Percentiles rank a stretch among this genome's conserved stretches.
These are phyloP conservation scores for Juncus effusus DNA, from an alignment of 176 grass and related monocot species.

Conservation along the genomic window DNA sequence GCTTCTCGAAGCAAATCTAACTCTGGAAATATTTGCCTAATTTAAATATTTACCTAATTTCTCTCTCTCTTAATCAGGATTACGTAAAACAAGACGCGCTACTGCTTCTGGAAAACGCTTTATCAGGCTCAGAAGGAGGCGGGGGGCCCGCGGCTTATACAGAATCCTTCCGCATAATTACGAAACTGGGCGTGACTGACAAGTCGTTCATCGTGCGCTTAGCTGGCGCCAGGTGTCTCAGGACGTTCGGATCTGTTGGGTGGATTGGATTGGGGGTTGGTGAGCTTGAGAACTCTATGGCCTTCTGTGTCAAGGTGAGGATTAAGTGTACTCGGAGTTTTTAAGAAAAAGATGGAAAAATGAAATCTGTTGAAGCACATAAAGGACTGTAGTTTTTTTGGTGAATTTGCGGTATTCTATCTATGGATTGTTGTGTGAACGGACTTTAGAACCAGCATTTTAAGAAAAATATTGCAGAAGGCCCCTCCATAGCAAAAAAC, in stretches of 20 bases:
- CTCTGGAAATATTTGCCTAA: background rate
- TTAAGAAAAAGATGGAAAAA: too few species aligned
- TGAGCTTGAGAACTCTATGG: conserved; percentile 86
- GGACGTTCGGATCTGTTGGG: conserved; percentile 81
- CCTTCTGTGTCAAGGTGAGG: conserved; percentile 81
- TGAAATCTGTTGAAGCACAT: too few species aligned
- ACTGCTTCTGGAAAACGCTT: conserved; percentile 84
- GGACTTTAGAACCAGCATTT: too few species aligned
- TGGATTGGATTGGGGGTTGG: conserved; percentile 69
- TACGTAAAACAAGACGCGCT: conserved; percentile 94
- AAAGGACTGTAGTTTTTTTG: too few species aligned
- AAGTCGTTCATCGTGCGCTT: conserved; percentile 85
- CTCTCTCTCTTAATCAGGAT: conserved; percentile 50
- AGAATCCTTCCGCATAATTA: conserved; percentile 84
- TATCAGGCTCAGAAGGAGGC: conserved; percentile 81
- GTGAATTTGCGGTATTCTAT: too few species aligned
- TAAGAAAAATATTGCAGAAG: too few species aligned
- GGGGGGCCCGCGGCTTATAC: conserved; percentile 57
- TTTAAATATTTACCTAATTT: background rate
- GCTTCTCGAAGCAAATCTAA: conserved; percentile 61
- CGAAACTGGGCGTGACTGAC: conserved; percentile 74
- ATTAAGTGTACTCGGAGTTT: too few species aligned
- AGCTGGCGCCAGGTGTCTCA: conserved; percentile 89
- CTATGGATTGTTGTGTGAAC: too few species aligned
- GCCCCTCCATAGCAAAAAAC: too few species aligned